Evolutionary conservation across 2,329 filamentous ascomycete genomes (phyloP).

Genomic region (Talaromyces sp.): DNA sequence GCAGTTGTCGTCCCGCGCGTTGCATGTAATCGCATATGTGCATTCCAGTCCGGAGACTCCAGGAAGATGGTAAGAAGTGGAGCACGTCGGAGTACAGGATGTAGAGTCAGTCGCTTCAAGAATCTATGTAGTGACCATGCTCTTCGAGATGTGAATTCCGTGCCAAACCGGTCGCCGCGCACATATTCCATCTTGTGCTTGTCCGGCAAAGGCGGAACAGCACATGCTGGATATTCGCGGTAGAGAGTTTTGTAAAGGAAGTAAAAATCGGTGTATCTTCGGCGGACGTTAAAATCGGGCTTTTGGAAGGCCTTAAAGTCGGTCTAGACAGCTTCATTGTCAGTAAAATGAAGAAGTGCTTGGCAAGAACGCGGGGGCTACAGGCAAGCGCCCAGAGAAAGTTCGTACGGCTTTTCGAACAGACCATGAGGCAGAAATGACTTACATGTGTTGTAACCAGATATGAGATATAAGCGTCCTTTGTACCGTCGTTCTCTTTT

Average conservation of each 20-base stretch:
- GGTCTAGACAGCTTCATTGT: constrained; percentile 61
- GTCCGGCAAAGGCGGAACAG: constrained; percentile 91
- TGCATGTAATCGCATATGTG: constrained; percentile 81
- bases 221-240: constrained; percentile 86
- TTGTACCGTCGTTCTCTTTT: constrained; percentile 95
- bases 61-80: constrained; percentile 85
- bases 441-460: constrained; percentile 84
- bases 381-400: constrained; percentile 21
- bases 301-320: constrained; percentile 93
- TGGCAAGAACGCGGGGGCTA: constrained; percentile 1
- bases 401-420: neutral
- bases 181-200: constrained; percentile 99
- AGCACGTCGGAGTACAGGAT: constrained; percentile 83
- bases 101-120: constrained; percentile 79
- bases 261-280: constrained; percentile 96
- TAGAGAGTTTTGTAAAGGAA: constrained; percentile 91
- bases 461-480: constrained; percentile 96
- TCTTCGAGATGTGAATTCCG: constrained; percentile 86
- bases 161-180: constrained; percentile 89
- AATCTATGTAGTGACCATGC: constrained; percentile 92
- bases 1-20: constrained; percentile 61
- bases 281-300: constrained; percentile 74
- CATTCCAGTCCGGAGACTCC: constrained; percentile 94
- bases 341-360: constrained; percentile 7
- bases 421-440: constrained; percentile 14